phyloP scores from a whole-genome alignment of 2,329 filamentous ascomycete genomes.

The Botryotinia calthae region DNA sequence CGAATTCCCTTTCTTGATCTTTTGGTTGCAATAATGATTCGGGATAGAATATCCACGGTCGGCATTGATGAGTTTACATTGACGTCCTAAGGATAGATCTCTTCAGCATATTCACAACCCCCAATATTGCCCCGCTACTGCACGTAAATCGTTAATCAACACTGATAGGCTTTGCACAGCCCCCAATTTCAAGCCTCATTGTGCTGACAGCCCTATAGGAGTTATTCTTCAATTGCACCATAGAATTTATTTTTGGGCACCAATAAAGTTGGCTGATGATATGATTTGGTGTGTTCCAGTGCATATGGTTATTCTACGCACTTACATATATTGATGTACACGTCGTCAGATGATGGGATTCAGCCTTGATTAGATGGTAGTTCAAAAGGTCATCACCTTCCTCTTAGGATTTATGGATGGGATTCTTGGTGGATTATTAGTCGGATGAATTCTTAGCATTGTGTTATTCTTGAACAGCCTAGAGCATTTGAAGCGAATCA shows the following conservation, averaged over 20 bases:
- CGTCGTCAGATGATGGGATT: background rate
- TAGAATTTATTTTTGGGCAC: background rate
- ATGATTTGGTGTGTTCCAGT: background rate
- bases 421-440: background rate
- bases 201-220: conserved; percentile 9
- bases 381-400: background rate
- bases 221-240: background rate
- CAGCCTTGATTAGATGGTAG: background rate
- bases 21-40: background rate
- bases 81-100: background rate
- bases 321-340: background rate
- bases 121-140: background rate
- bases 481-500: background rate
- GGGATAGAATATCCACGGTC: background rate
- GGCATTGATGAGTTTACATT: background rate
- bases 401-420: background rate
- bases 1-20: background rate
- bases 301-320: background rate
- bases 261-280: background rate
- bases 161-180: conserved; percentile 7
- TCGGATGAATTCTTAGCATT: background rate
- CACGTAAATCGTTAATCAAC: background rate
- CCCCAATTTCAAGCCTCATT: background rate
- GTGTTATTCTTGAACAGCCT: background rate
- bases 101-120: background rate